phyloP scores from a whole-genome alignment of 495 filamentous ascomycete genomes.

The Filosporella fistucella region DNA sequence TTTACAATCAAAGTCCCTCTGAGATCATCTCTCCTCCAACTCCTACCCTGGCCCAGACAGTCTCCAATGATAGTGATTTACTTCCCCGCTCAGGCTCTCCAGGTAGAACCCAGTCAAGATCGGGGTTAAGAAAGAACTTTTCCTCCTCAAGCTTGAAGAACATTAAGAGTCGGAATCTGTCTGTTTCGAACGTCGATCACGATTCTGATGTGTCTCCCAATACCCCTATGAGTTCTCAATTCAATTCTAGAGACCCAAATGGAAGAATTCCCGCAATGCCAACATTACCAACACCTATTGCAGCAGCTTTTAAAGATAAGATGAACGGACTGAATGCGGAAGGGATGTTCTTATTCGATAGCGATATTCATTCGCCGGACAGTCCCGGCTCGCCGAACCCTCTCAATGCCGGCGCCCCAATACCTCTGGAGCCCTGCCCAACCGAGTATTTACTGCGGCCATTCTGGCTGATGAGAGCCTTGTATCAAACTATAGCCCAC shows the following conservation, averaged over 20 bases:
- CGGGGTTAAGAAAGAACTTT: constrained; percentile 68
- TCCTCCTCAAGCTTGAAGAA: constrained; percentile 73
- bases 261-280: constrained; percentile 46
- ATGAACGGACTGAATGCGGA: constrained; percentile 50
- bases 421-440: constrained; percentile 87
- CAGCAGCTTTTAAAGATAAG: constrained; percentile 47
- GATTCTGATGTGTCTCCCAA: constrained; percentile 61
- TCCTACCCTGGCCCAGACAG: constrained; percentile 33
- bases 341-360: constrained; percentile 81
- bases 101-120: constrained; percentile 25
- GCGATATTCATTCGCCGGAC: constrained; percentile 71
- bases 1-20: constrained; percentile 12
- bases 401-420: constrained; percentile 48
- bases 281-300: constrained; percentile 65
- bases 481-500: constrained; percentile 90
- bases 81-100: constrained; percentile 35
- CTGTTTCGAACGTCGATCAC: constrained; percentile 66
- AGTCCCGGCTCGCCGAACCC: constrained; percentile 63
- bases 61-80: constrained; percentile 37
- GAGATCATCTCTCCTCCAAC: constrained; percentile 26
- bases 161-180: constrained; percentile 67
- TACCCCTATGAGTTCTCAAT: constrained; percentile 68
- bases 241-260: constrained; percentile 45
- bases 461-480: constrained; percentile 92
- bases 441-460: constrained; percentile 80